These are phyloP conservation scores for Conringia planisiliqua DNA, from an alignment of 345 rosid genomes.

Conservation along the genomic window DNA sequence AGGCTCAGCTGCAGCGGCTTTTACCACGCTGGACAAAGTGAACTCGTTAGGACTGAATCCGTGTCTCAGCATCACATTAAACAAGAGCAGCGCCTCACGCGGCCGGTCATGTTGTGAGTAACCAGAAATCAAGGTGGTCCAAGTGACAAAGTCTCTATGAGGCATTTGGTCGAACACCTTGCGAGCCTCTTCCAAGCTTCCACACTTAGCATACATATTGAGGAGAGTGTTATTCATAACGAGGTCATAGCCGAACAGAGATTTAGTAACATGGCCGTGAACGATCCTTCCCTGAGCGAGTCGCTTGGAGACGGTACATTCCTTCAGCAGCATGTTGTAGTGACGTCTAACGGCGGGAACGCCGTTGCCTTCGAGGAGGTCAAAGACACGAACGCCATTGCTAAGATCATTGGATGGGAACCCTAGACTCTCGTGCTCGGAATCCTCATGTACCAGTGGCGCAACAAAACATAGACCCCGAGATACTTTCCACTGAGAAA, in stretches of 20 bases:
- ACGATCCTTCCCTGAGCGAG: slow-evolving; percentile 40
- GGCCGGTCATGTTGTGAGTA: slow-evolving; percentile 49
- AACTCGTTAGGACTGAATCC: slow-evolving; percentile 50
- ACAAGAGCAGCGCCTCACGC: slow-evolving; percentile 44
- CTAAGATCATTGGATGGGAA: slow-evolving; percentile 33
- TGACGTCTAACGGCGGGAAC: slow-evolving; percentile 35
- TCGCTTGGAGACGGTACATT: slow-evolving; percentile 40
- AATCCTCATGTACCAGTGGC: neutral
- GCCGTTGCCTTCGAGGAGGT: slow-evolving; percentile 31
- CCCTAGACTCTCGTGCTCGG: neutral
- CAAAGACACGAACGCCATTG: slow-evolving; percentile 41
- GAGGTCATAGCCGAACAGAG: slow-evolving; percentile 38
- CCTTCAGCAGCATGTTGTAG: slow-evolving; percentile 41
- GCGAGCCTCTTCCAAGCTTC: slow-evolving; percentile 44
- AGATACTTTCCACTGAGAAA: neutral
- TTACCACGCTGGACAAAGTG: slow-evolving; percentile 55
- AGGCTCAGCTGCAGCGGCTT: slow-evolving; percentile 46
- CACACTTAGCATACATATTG: slow-evolving; percentile 49
- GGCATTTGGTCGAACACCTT: slow-evolving; percentile 54
- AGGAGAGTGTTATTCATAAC: slow-evolving; percentile 43
- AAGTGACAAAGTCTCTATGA: slow-evolving; percentile 41
- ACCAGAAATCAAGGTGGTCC: slow-evolving; percentile 63
- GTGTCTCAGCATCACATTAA: slow-evolving; percentile 41
- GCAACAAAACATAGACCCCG: slow-evolving; percentile 12
- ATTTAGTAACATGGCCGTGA: slow-evolving; percentile 37